A percentile compares a stretch with the other conserved stretches of the same genome.
These are phyloP conservation scores for Penicillium sp. DNA, from an alignment of 2,329 filamentous ascomycete genomes.

Conservation along the genomic window DNA sequence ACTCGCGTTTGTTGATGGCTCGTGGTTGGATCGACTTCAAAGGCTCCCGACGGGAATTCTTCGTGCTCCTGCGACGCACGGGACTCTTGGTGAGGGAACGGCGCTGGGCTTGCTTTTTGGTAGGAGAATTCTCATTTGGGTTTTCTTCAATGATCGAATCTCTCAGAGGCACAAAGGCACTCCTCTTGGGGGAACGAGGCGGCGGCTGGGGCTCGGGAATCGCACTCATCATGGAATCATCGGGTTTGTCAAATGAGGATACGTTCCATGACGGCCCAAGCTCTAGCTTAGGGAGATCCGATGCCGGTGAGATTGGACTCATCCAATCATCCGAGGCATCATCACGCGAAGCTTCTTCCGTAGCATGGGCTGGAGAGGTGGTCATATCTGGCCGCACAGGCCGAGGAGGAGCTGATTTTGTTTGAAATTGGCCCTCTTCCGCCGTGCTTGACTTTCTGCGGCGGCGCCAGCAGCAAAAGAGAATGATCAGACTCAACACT, in stretches of 20 bases:
- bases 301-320: conserved; percentile 22
- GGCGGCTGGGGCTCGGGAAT: conserved; percentile 24
- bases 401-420: conserved; percentile 20
- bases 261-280: conserved; percentile 31
- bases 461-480: conserved; percentile 35
- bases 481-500: conserved; percentile 24
- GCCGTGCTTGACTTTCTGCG: conserved; percentile 23
- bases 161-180: conserved; percentile 25
- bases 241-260: conserved; percentile 22
- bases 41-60: conserved; percentile 32
- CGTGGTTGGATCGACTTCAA: conserved; percentile 34
- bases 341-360: conserved; percentile 18
- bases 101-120: conserved; percentile 25
- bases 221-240: conserved; percentile 12
- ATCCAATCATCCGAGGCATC: conserved; percentile 20
- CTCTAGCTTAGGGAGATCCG: conserved; percentile 33
- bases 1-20: conserved; percentile 32
- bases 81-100: conserved; percentile 28
- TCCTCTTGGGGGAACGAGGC: conserved; percentile 28
- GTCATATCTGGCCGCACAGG: conserved; percentile 21
- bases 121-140: conserved; percentile 16
- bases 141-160: conserved; percentile 19
- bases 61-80: conserved; percentile 26
- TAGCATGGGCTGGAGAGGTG: conserved; percentile 21
- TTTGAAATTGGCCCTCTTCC: conserved; percentile 21